These are phyloP conservation scores for Penicillium janthinellum DNA, from an alignment of 2,329 filamentous ascomycete species.

Conservation along the genomic window DNA sequence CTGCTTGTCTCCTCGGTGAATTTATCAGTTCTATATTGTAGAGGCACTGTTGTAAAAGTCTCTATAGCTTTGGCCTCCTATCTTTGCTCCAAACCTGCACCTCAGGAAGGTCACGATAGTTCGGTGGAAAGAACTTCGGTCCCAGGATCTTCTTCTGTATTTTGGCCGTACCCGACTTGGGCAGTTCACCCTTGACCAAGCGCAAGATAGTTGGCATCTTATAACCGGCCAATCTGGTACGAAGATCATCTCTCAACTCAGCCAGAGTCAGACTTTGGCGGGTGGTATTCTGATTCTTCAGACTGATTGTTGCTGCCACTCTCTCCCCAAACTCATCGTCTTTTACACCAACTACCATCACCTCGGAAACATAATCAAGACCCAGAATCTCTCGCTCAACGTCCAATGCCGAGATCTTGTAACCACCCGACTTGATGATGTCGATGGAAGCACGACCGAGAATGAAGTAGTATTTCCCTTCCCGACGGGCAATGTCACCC, in stretches of 20 bases:
- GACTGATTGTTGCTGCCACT: conserved; percentile 53
- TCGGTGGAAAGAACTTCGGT: conserved; percentile 37
- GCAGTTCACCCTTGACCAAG: conserved; percentile 62
- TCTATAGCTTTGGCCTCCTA: conserved; percentile 19
- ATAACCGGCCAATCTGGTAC: conserved; percentile 68
- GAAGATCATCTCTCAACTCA: conserved; percentile 40
- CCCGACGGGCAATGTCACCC: conserved; percentile 44
- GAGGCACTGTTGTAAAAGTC: not conserved
- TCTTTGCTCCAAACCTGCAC: conserved; percentile 34
- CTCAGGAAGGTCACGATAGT: conserved; percentile 28
- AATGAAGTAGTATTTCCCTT: conserved; percentile 51
- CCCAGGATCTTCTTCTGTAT: conserved; percentile 43
- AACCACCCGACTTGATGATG: conserved; percentile 59
- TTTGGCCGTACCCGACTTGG: conserved; percentile 79
- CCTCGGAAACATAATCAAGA: conserved; percentile 54
- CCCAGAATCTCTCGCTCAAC: conserved; percentile 58
- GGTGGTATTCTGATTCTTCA: conserved; percentile 24
- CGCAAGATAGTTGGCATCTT: conserved; percentile 89
- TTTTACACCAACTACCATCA: conserved; percentile 56
- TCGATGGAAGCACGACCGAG: conserved; percentile 56
- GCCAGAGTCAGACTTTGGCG: conserved; percentile 31
- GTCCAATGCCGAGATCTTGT: conserved; percentile 58
- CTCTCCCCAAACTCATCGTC: conserved; percentile 58
- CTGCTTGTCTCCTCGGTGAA: no score
- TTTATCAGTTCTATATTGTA: not conserved